Conservation (phyloP, 2,329 filamentous ascomycete species). For the Paraphoma chrysanthemicola region DNA sequence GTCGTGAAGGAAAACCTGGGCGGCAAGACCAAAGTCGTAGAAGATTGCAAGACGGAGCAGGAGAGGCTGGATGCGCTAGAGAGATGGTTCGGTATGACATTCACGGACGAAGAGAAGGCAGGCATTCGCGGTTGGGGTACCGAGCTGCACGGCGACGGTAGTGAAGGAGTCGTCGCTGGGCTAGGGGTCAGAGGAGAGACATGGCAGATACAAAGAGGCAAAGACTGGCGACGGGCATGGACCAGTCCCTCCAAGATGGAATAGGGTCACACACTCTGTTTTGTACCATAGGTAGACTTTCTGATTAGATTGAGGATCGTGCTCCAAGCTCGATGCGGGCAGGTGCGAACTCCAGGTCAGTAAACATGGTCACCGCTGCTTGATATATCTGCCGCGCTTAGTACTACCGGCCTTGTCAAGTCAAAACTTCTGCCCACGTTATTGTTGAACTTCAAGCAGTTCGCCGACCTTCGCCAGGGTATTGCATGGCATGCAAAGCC, state of each 20-base stretch:
- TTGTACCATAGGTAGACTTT: not conserved
- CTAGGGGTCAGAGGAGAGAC: not conserved
- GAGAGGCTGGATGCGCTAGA: conserved; percentile 49
- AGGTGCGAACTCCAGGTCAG: too few species aligned
- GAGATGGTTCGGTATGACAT: conserved; percentile 50
- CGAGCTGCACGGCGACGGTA: conserved; percentile 24
- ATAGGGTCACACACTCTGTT: not conserved
- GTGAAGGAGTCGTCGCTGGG: conserved; percentile 1
- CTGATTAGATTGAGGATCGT: not conserved
- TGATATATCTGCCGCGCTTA: too few species aligned
- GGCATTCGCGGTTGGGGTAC: conserved; percentile 42
- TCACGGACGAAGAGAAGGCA: conserved; percentile 43
- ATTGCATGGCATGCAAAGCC: too few species aligned
- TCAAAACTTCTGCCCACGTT: too few species aligned
- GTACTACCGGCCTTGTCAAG: too few species aligned
- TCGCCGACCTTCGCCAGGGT: too few species aligned
- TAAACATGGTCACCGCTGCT: too few species aligned
- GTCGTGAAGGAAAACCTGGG: conserved; percentile 54
- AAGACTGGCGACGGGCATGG: conserved; percentile 1
- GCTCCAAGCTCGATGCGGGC: too few species aligned
- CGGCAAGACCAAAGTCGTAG: conserved; percentile 48
- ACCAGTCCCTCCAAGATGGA: not conserved
- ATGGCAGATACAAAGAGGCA: conserved; percentile 2
- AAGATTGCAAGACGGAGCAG: conserved; percentile 48
- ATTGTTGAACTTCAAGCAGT: too few species aligned